phyloP scores from a whole-genome alignment of 2,329 filamentous ascomycete species.

The Cercospora janseana region DNA sequence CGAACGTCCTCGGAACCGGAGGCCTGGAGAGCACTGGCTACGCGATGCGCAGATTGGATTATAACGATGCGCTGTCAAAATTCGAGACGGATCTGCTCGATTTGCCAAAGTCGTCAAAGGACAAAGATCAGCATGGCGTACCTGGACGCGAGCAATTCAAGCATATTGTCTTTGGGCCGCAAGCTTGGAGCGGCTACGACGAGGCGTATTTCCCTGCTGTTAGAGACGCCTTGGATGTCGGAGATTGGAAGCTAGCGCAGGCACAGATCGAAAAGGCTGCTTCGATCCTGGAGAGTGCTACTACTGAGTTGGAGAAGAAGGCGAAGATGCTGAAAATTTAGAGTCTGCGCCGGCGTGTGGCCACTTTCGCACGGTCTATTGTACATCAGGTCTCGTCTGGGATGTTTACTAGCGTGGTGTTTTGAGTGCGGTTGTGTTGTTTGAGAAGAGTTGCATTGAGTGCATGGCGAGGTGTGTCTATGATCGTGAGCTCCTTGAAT shows the following conservation, averaged over 20 bases:
- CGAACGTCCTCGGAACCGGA: slow-evolving; percentile 62
- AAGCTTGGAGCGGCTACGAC: slow-evolving; percentile 69
- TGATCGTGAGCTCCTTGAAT: background rate
- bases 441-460: background rate
- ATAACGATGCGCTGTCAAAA: slow-evolving; percentile 73
- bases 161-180: slow-evolving; percentile 84
- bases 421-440: background rate
- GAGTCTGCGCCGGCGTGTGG: background rate
- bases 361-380: background rate
- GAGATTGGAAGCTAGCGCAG: slow-evolving; percentile 68
- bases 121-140: slow-evolving; percentile 44
- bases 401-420: slow-evolving; percentile 2
- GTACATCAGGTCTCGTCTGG: background rate
- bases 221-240: slow-evolving; percentile 70
- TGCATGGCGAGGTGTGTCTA: background rate
- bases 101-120: slow-evolving; percentile 47
- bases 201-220: slow-evolving; percentile 77
- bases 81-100: slow-evolving; percentile 87
- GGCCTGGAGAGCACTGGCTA: slow-evolving; percentile 73
- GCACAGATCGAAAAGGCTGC: slow-evolving; percentile 70
- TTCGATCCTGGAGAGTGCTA: slow-evolving; percentile 62
- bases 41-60: slow-evolving; percentile 65
- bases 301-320: slow-evolving; percentile 43
- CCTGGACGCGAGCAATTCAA: slow-evolving; percentile 90
- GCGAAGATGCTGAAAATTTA: slow-evolving; percentile 6